Percentiles rank a stretch among this genome's conserved stretches.
These are phyloP conservation scores for Neofusicoccum cordaticola DNA, from an alignment of 2,329 filamentous ascomycete species.

Conservation along the genomic window DNA sequence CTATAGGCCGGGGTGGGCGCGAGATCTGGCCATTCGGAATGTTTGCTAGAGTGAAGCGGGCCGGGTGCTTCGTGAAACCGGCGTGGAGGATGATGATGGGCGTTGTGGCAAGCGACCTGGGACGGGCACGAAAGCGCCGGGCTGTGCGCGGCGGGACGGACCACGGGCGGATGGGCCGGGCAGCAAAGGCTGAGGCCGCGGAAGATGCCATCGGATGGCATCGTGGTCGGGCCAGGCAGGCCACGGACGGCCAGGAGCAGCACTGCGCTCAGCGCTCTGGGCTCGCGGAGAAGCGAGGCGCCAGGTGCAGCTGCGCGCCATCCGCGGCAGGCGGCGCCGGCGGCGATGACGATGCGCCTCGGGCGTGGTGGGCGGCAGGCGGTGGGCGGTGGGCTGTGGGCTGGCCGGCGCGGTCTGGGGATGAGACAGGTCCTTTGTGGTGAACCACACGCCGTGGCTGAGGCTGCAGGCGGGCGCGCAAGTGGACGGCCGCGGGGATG, in stretches of 20 bases:
- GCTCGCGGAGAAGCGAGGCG: background rate
- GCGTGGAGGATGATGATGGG: background rate
- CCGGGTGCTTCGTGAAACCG: background rate
- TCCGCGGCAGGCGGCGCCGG: background rate
- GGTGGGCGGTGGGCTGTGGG: background rate
- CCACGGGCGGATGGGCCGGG: background rate
- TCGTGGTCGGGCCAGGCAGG: too few relatives aligned
- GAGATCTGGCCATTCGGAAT: background rate
- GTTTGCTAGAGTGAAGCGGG: conserved; percentile 9
- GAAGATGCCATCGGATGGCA: background rate
- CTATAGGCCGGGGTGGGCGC: background rate
- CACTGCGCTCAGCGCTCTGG: background rate
- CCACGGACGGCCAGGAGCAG: too few relatives aligned
- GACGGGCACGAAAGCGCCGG: too few relatives aligned
- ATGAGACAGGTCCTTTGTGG: conserved; percentile 5
- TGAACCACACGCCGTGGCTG: background rate
- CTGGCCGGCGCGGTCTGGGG: background rate
- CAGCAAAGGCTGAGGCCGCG: background rate
- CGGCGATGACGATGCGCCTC: background rate
- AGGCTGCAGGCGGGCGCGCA: conserved; percentile 2
- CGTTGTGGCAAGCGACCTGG: background rate
- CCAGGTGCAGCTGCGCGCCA: background rate
- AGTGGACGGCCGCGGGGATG: background rate
- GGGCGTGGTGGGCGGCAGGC: background rate
- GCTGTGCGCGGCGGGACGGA: background rate